phyloP scores from a whole-genome alignment of 371 early-diverging fungal genomes.

The Batkoa obscura region DNA sequence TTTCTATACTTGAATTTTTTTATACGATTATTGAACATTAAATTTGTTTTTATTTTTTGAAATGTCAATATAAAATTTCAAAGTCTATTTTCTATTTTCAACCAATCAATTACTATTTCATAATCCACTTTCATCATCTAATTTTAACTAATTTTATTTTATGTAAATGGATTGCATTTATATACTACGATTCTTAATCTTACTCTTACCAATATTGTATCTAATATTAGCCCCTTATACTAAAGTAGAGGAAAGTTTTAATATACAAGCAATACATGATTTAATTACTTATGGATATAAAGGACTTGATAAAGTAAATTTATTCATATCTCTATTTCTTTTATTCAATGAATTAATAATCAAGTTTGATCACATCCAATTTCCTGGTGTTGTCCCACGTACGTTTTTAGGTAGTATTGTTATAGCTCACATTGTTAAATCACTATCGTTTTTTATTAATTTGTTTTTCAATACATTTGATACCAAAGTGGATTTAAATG shows the following conservation, averaged over 20 bases:
- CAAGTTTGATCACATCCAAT: constrained; percentile 54
- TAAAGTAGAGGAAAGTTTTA: constrained; percentile 94
- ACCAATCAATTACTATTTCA: too few relatives aligned
- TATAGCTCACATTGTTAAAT: constrained; percentile 15
- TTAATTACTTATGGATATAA: constrained; percentile 31
- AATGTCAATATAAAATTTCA: too few relatives aligned
- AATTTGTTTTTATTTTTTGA: too few relatives aligned
- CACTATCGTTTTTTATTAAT: too few relatives aligned
- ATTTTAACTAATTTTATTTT: too few relatives aligned
- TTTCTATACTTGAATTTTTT: too few relatives aligned
- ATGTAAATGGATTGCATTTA: too few relatives aligned
- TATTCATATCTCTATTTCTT: background rate
- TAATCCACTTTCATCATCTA: too few relatives aligned
- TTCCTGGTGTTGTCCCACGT: constrained; percentile 88
- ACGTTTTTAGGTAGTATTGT: constrained; percentile 34
- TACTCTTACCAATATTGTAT: constrained; percentile 19
- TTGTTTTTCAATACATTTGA: too few relatives aligned
- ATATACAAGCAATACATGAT: constrained; percentile 81
- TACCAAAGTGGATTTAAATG: too few relatives aligned
- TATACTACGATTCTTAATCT: constrained; percentile 4
- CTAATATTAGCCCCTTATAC: constrained; percentile 49
- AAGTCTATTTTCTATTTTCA: too few relatives aligned
- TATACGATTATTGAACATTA: too few relatives aligned
- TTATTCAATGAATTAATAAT: constrained; percentile 10
- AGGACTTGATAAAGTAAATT: constrained; percentile 16